Base-by-base conservation (phyloP, 129 eudicot species). In the Arctium minus region DNA sequence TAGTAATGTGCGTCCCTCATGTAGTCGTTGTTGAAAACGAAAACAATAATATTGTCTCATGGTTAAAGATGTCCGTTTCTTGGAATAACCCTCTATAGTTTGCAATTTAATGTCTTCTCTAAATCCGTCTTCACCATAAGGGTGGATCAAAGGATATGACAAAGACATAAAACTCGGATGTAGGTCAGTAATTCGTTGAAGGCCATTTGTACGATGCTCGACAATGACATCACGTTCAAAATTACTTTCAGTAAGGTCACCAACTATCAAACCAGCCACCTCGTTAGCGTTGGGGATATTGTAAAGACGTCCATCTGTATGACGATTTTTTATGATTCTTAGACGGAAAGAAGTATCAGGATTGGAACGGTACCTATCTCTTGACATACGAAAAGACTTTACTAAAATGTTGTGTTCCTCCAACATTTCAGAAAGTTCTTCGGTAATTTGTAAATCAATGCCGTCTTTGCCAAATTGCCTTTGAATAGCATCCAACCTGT, bases 121-220 rank as follows among this genome's bases (percentile, higher is more conserved):
- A 2, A 29, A 73, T 30, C 77, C 65, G 53, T 79, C 81, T 31
- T 73, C 72, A 1, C 81, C 85, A 70, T 32, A 75, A 2, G 85
- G 85, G 15, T 64, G 72, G 0, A 75, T 12, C 4, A 80, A 22
- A 4, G 85, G 85, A 70, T 85, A 85, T 69, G 76, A 77, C n/a
- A 85, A 31, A 2, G 78, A 29, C 9, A 75, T 3, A 31, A 74
- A 85, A 4, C 44, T 27, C 27, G 82, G 82, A 50, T 80, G 75
- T 31, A 64, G 27, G 5, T 85, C 82, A 11, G 4, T 65, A 7
- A 85, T 70, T 15, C 85, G 32, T 22, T 80, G 27, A 8, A 80
- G 38, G 6, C 6, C 62, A 15, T 67, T 72, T 36, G 8, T 38
- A 35, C 68, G 74, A 12, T 33, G 6, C 39, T 82, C 69, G 6